phyloP scores from a whole-genome alignment of 2,329 filamentous ascomycete species.

The Aureobasidium sp. region DNA sequence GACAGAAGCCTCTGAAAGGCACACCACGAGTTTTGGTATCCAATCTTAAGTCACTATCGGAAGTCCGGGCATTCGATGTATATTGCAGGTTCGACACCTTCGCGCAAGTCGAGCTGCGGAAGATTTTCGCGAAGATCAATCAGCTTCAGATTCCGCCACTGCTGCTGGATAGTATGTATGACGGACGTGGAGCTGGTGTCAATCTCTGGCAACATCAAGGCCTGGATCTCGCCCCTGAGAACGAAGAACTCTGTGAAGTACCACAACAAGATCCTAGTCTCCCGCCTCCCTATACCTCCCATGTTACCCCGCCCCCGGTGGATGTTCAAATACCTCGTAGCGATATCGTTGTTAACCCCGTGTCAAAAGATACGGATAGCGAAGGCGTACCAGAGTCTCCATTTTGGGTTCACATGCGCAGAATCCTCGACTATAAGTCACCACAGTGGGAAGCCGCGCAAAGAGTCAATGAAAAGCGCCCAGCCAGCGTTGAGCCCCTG shows the following conservation, averaged over 20 bases:
- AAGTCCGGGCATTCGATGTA: background rate
- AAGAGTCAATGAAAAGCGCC: background rate
- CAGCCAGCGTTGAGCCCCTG: background rate
- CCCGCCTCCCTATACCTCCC: no score
- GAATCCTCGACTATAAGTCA: conserved; percentile 6
- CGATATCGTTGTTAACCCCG: background rate
- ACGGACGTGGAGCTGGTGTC: background rate
- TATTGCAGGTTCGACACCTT: conserved; percentile 13
- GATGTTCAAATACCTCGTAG: conserved; percentile 1
- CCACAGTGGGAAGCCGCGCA: no score
- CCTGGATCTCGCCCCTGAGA: background rate
- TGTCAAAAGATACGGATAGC: background rate
- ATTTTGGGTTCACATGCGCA: background rate
- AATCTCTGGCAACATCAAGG: conserved; percentile 13
- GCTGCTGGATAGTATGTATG: conserved; percentile 11
- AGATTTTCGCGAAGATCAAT: background rate
- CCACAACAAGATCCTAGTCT: no score
- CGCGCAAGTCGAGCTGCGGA: background rate
- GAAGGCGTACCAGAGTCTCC: conserved; percentile 6
- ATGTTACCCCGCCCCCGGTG: no score
- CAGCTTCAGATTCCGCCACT: background rate
- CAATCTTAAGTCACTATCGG: background rate
- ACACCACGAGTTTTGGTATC: conserved; percentile 5
- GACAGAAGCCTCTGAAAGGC: conserved; percentile 1
- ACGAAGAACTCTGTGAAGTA: background rate